Evolutionary conservation across 495 filamentous ascomycete genomes (phyloP).

Genomic region (Tuber magnatum): DNA sequence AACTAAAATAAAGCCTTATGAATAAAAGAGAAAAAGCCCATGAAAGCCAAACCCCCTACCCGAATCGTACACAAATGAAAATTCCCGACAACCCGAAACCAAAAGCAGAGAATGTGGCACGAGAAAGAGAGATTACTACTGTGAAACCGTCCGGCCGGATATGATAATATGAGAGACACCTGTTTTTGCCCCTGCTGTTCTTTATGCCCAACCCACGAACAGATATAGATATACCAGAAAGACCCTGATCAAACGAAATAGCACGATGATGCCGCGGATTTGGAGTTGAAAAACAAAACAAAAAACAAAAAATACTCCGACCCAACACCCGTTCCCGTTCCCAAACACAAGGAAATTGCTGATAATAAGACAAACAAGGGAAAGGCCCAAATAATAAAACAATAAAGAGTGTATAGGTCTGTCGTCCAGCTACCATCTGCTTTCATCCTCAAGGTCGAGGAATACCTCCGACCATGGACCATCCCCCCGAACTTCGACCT

Average conservation of each 20-base stretch:
- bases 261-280: background rate
- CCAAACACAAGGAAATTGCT: background rate
- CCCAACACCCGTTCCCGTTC: conserved; percentile 16
- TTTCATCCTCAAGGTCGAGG: background rate
- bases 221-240: background rate
- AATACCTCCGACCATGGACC: background rate
- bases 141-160: background rate
- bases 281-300: conserved; percentile 17
- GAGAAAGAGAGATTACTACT: conserved; percentile 2
- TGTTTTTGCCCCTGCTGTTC: background rate
- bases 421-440: background rate
- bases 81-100: background rate
- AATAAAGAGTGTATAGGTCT: background rate
- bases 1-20: background rate
- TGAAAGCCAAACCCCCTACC: background rate
- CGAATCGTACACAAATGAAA: background rate
- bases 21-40: background rate
- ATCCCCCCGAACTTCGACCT: background rate
- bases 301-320: conserved; percentile 31
- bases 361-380: background rate
- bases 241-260: background rate
- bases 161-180: background rate
- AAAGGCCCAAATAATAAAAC: background rate
- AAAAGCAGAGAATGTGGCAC: background rate
- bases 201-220: background rate